These are phyloP conservation scores for Tuber indicum DNA, from an alignment of 495 filamentous ascomycete genomes.

Conservation along the genomic window DNA sequence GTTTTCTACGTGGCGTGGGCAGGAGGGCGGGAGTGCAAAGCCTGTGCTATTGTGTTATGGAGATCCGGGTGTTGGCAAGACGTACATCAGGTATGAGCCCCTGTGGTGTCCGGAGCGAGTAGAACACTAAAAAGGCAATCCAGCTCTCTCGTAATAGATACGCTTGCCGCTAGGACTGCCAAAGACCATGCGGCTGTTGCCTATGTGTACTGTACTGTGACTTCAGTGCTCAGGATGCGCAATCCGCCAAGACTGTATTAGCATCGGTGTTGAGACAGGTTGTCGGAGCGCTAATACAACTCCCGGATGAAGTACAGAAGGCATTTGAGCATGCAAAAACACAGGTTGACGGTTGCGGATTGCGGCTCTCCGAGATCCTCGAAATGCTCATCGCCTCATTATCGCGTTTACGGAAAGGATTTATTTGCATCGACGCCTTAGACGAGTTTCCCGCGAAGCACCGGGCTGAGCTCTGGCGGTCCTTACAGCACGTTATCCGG, in stretches of 20 bases:
- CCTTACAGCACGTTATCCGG: neutral
- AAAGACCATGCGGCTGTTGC: no score
- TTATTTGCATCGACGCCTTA: neutral
- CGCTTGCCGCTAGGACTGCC: neutral
- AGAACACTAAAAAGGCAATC: neutral
- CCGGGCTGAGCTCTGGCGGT: neutral
- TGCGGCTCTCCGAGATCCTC: neutral
- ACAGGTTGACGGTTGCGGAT: no score
- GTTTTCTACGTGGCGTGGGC: neutral
- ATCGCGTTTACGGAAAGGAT: neutral
- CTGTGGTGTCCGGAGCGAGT: neutral
- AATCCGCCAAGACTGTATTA: no score
- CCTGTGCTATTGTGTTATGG: neutral
- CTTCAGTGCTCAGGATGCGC: no score
- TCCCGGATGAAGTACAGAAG: no score
- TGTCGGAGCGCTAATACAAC: no score
- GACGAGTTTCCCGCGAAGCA: neutral
- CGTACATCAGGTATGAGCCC: neutral
- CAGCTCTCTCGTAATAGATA: neutral
- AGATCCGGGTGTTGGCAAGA: neutral
- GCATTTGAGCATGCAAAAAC: no score
- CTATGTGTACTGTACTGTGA: no score
- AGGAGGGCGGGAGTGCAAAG: neutral
- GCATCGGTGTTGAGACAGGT: no score
- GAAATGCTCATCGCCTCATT: neutral